Evolutionary conservation across 2,329 filamentous ascomycete genomes (phyloP).

Genomic region (Colletotrichum siamense): DNA sequence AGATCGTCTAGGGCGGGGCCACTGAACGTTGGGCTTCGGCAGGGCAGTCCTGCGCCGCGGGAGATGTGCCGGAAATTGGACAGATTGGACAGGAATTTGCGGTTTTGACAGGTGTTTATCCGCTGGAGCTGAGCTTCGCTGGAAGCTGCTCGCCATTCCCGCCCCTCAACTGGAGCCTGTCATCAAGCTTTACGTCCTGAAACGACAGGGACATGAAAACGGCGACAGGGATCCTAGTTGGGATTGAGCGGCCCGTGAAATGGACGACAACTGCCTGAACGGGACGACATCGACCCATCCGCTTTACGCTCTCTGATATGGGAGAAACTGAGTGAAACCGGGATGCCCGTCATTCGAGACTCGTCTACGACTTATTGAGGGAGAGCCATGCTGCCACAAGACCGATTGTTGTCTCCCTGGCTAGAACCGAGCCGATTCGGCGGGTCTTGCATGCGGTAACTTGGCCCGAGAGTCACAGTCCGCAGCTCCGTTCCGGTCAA

Average conservation of each 20-base stretch:
- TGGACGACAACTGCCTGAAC: neutral
- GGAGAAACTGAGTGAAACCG: neutral
- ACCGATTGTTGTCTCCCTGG: neutral
- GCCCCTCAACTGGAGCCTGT: slow-evolving; percentile 3
- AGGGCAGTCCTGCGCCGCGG: neutral
- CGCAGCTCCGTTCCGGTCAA: slow-evolving; percentile 13
- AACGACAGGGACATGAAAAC: slow-evolving; percentile 11
- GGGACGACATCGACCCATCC: neutral
- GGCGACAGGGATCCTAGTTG: slow-evolving; percentile 6
- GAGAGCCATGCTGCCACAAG: neutral
- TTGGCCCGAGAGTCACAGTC: slow-evolving; percentile 15
- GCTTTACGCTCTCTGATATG: neutral
- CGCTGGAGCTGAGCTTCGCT: neutral
- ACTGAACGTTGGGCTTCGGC: neutral
- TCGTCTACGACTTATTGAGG: neutral
- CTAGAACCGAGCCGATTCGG: neutral
- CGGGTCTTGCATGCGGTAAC: slow-evolving; percentile 6
- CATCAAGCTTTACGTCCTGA: slow-evolving; percentile 19
- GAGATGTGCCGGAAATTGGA: neutral
- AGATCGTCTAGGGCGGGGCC: slow-evolving; percentile 18
- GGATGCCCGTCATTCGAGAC: neutral
- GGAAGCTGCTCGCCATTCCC: neutral
- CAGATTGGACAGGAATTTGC: neutral
- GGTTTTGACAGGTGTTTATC: neutral
- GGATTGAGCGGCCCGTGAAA: slow-evolving; percentile 8